phyloP scores from a whole-genome alignment of 2,329 filamentous ascomycete species.

The Pestalotiopsis sp. region DNA sequence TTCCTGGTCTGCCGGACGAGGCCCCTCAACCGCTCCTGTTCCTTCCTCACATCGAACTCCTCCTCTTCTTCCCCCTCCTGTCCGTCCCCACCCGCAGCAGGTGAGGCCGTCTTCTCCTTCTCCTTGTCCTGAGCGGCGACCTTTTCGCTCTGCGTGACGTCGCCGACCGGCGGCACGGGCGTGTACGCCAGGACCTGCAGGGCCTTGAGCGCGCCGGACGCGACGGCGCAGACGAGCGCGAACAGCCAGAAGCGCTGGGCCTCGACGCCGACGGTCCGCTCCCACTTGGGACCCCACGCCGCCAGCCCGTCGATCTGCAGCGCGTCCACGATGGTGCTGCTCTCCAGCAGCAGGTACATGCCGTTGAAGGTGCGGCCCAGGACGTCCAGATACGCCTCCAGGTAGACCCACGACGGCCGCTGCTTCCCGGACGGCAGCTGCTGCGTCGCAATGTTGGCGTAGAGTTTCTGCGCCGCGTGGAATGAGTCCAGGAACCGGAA shows the following conservation, averaged over 20 bases:
- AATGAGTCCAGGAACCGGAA: constrained; percentile 71
- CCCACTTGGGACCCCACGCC: constrained; percentile 54
- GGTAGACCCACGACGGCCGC: constrained; percentile 20
- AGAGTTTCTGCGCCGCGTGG: constrained; percentile 48
- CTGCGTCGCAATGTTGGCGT: constrained; percentile 21
- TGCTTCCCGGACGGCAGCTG: constrained; percentile 2
- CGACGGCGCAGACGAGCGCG: constrained; percentile 54
- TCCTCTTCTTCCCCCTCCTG: not conserved
- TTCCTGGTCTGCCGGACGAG: constrained; percentile 36
- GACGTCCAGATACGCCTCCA: constrained; percentile 54
- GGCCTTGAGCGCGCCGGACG: constrained; percentile 45
- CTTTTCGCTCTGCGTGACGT: constrained; percentile 26
- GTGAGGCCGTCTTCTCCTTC: constrained; percentile 18
- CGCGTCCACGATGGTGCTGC: constrained; percentile 61
- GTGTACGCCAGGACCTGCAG: constrained; percentile 37
- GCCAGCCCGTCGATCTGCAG: constrained; percentile 45
- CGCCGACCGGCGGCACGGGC: constrained; percentile 35
- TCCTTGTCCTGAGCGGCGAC: constrained; percentile 13
- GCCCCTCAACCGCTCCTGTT: constrained; percentile 38
- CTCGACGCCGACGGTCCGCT: constrained; percentile 55
- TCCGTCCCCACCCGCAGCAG: not conserved
- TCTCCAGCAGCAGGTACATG: constrained; percentile 70
- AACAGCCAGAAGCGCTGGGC: constrained; percentile 74
- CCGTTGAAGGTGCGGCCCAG: constrained; percentile 63
- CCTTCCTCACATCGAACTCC: constrained; percentile 27